phyloP scores from a whole-genome alignment of 2,329 filamentous ascomycete species.

The Stemphylium vesicarium region DNA sequence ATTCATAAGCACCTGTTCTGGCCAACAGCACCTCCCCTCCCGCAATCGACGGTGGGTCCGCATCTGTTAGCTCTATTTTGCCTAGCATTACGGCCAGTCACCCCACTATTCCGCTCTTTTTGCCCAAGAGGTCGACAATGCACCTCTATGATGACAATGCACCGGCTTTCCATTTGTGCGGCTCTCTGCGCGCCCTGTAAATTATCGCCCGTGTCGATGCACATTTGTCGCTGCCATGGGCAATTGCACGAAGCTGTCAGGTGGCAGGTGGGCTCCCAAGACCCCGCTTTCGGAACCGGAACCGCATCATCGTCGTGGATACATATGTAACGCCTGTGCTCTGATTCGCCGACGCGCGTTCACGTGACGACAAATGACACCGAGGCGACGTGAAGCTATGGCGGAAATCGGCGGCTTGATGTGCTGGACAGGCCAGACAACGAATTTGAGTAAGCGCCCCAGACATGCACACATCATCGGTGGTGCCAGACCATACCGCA shows the following conservation, averaged over 20 bases:
- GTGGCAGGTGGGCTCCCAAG: constrained; percentile 16
- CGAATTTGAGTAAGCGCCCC: constrained; percentile 12
- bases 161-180: neutral
- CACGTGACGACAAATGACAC: constrained; percentile 14
- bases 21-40: constrained; percentile 35
- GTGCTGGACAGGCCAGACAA: constrained; percentile 12
- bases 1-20: constrained; percentile 40
- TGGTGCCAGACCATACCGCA: constrained; percentile 1
- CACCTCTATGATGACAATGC: neutral
- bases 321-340: constrained; percentile 1
- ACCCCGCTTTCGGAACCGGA: constrained; percentile 27
- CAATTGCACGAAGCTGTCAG: neutral
- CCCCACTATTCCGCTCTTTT: constrained; percentile 15
- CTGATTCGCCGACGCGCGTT: constrained; percentile 22
- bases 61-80: constrained; percentile 29
- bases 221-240: neutral
- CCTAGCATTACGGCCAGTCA: constrained; percentile 16
- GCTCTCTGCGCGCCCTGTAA: neutral
- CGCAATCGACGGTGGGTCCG: constrained; percentile 22
- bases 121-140: constrained; percentile 1
- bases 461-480: constrained; percentile 1
- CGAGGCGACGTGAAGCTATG: constrained; percentile 10
- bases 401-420: constrained; percentile 11
- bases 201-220: neutral
- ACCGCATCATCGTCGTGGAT: neutral